Base-by-base conservation (phyloP, 1,284 basidiomycete species). In the Amylostereum areolatum region DNA sequence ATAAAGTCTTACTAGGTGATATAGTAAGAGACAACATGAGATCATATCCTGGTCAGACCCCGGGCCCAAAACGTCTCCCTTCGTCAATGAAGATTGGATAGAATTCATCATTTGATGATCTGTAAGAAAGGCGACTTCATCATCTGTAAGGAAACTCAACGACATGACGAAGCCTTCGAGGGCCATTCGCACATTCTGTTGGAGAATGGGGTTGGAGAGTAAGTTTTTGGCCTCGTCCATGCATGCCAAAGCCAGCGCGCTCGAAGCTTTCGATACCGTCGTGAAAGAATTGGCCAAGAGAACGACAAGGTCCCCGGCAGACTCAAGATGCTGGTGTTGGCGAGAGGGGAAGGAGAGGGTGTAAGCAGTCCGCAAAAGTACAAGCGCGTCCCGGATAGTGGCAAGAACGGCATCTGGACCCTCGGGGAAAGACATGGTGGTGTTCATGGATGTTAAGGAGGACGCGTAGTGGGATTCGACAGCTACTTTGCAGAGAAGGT, bases 91-190 rank as follows among this genome's bases (percentile, higher is more conserved):
- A 43, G 82, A 59, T 52, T 85, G 83, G 40, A 81, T 65, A 24
- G 68, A 75, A 48, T 85, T 82, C 68, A 85, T 78, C 64, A 85
- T 73, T 55, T 85, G 83, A 11, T 80, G 77, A 62, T 85, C 83
- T 52, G 74, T 69, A 24, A 77, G 74, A 46, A 73, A 74, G 60
- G 83, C 85, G n/a, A 74, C 75, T 54, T 86, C 81, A 56, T 87
- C 84, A 35, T 79, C 81, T 30, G 84, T 71, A 27, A 82, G 57
- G 51, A 83, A 66, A 52, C 74, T 78, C 43, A 89, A 62, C 7
- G 79, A 77, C 44, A 85, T 58, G 2, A 72, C 71, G 52, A 85
- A 81, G 10, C 69, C 68, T 54, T 87, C 84, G 29, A 89, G 62
- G 30, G 75, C 72, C 48, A 77, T 73, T 52, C 78, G 72, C 31